These are phyloP conservation scores for Entomophthora muscae DNA, from an alignment of 371 early-diverging fungal species.

Conservation along the genomic window DNA sequence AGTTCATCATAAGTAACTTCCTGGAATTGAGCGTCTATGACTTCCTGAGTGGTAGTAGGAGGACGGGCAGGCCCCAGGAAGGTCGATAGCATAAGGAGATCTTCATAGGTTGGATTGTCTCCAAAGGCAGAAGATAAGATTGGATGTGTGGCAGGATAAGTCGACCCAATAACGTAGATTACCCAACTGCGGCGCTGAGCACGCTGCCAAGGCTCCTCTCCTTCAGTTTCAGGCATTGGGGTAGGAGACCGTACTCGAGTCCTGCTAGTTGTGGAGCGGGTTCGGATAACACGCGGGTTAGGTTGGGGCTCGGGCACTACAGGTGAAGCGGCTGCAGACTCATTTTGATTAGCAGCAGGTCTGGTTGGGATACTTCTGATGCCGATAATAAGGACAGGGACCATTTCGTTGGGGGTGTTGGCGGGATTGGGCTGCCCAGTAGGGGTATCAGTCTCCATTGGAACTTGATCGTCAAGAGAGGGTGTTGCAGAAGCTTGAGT, in stretches of 20 bases:
- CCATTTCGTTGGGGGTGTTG: conserved; percentile 9
- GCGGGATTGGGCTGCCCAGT: not conserved
- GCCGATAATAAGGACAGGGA: conserved; percentile 14
- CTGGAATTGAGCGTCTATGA: conserved; percentile 23
- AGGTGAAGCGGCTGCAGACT: not conserved
- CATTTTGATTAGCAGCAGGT: not conserved
- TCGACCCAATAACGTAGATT: conserved; percentile 14
- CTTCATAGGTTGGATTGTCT: conserved; percentile 27
- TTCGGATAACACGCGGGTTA: not conserved
- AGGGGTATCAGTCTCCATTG: not conserved
- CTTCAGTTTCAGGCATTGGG: not conserved
- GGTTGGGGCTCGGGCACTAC: not conserved
- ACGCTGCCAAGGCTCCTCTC: conserved; percentile 1
- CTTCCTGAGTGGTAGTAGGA: conserved; percentile 25
- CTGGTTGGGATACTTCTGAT: conserved; percentile 10
- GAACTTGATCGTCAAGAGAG: too few relatives aligned
- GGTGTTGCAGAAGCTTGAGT: not conserved
- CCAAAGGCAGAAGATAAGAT: conserved; percentile 9
- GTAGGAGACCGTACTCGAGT: too few relatives aligned
- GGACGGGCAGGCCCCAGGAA: conserved; percentile 40
- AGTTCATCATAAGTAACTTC: conserved; percentile 17
- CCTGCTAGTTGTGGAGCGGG: not conserved
- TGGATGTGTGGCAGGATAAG: conserved; percentile 14
- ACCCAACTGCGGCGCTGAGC: conserved; percentile 11
- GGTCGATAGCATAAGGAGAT: conserved; percentile 28